Evolutionary conservation across 257 asterid genomes (phyloP).

Genomic region (Solanum ossicruentum): DNA sequence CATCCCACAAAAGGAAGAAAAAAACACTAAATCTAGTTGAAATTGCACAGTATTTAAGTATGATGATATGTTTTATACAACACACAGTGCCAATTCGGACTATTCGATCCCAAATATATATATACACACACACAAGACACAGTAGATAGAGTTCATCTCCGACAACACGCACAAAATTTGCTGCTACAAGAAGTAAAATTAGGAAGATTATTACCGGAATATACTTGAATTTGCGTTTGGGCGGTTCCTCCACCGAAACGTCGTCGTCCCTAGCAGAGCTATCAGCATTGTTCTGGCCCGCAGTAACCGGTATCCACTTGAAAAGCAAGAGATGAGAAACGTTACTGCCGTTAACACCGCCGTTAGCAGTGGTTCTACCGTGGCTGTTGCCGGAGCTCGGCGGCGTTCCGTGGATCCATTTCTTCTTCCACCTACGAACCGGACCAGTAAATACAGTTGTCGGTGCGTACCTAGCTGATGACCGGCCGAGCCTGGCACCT

Average conservation of each 20-base stretch:
- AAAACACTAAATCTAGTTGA: background rate
- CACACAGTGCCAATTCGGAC: background rate
- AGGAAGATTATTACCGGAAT: conserved; percentile 59
- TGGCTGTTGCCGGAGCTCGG: conserved; percentile 6
- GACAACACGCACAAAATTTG: background rate
- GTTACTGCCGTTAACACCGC: conserved; percentile 28
- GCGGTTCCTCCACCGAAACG: conserved; percentile 47
- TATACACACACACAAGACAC: background rate
- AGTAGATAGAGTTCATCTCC: background rate
- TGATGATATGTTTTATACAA: background rate
- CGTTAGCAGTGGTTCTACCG: conserved; percentile 25
- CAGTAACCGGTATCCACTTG: conserved; percentile 69
- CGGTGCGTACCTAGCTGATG: conserved; percentile 83
- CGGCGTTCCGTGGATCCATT: conserved; percentile 46
- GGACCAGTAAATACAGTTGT: conserved; percentile 86
- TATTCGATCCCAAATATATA: background rate
- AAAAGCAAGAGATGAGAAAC: conserved; percentile 56
- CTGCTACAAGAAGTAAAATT: background rate
- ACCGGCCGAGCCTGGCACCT: conserved; percentile 80
- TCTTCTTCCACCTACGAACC: conserved; percentile 79
- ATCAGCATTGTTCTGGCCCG: conserved; percentile 27
- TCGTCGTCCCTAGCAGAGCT: conserved; percentile 22
- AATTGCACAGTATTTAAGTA: background rate
- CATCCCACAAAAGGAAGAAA: background rate
- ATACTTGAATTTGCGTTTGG: conserved; percentile 61